Evolutionary conservation across 768 basidiomycete species (phyloP).

Genomic region (Lactifluus hygrophoroides): DNA sequence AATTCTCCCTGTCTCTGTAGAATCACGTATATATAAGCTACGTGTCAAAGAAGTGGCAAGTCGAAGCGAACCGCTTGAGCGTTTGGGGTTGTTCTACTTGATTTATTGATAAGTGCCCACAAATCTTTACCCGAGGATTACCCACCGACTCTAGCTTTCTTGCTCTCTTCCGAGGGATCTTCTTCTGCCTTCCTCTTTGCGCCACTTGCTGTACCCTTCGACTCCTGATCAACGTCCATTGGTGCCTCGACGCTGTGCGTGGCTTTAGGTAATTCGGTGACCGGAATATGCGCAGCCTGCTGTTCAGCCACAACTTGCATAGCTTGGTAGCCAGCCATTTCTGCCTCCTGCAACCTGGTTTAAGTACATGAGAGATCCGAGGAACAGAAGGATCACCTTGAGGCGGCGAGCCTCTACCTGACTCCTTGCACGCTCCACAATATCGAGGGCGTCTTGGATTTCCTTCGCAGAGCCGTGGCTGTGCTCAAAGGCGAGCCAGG

Average conservation of each 20-base stretch:
- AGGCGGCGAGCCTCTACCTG: constrained; percentile 55
- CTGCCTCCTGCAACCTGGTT: constrained; percentile 43
- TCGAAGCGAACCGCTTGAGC: constrained; percentile 48
- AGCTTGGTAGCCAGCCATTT: constrained; percentile 46
- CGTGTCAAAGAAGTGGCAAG: background rate
- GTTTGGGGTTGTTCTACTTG: constrained; percentile 36
- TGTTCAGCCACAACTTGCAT: constrained; percentile 38
- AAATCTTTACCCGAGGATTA: constrained; percentile 2
- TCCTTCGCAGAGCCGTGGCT: constrained; percentile 65
- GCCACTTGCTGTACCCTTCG: constrained; percentile 33
- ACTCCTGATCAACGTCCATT: constrained; percentile 37
- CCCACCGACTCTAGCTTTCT: constrained; percentile 58
- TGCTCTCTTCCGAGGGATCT: constrained; percentile 34
- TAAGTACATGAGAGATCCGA: background rate
- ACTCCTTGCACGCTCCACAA: constrained; percentile 54
- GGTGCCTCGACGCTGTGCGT: constrained; percentile 18
- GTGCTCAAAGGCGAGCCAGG: constrained; percentile 84
- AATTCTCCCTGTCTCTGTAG: constrained; percentile 86
- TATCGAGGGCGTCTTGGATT: constrained; percentile 52
- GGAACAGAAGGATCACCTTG: constrained; percentile 39
- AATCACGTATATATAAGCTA: background rate
- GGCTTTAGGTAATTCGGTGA: constrained; percentile 20
- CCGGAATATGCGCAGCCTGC: constrained; percentile 31
- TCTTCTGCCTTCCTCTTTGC: constrained; percentile 63
- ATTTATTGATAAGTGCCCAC: background rate